Base-by-base conservation (phyloP, 306 rosid species). In the Trichosanthes truncata region DNA sequence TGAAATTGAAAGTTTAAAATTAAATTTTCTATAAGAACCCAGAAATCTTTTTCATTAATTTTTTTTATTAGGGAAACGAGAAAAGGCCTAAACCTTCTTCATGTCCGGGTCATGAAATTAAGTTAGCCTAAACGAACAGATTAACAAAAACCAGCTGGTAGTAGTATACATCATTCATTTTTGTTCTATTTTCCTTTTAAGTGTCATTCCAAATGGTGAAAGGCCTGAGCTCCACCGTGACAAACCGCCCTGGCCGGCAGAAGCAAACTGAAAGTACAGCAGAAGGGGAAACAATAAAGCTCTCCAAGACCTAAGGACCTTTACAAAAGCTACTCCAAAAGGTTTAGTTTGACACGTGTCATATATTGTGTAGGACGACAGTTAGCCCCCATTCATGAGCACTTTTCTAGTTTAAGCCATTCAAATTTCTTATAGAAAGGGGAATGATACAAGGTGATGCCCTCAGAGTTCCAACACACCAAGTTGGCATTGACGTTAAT, bases 131-230 rank as follows among this genome's bases (percentile, higher is more conserved):
- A 53, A 49, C 33, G 1, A 74, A 52, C 41, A 74, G 56, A 35
- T 74, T 18, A 26, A 48, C 51, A 20, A 45, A 72, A 45, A 45
- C 23, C 38, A 72, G 77, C 6, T 12, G 29, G n/a, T 33, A 23
- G 35, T 45, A 45, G 74, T 35, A 46, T 38, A 67, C 74, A 68
- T 21, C 31, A 20, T 20, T 6, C 46, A 10, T n/a, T 36, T 68
- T 68, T 18, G 41, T n/a, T 9, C 15, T 40, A 4, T 5, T n/a
- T n/a, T n/a, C n/a, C n/a, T n/a, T n/a, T 52, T 82, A 90, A 36
- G 89, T 71, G 71, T 93, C 97, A 80, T 90, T 88, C 89, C 90
- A 89, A 21, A 90, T 85, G 0, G 91, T 83, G 87, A 89, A 93
- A 8, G 91, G 87, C 36, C 88, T 89, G 89, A 79, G 83, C 80